phyloP scores from a whole-genome alignment of 352 stramenopile species.

The Phytophthora niederhauseri region DNA sequence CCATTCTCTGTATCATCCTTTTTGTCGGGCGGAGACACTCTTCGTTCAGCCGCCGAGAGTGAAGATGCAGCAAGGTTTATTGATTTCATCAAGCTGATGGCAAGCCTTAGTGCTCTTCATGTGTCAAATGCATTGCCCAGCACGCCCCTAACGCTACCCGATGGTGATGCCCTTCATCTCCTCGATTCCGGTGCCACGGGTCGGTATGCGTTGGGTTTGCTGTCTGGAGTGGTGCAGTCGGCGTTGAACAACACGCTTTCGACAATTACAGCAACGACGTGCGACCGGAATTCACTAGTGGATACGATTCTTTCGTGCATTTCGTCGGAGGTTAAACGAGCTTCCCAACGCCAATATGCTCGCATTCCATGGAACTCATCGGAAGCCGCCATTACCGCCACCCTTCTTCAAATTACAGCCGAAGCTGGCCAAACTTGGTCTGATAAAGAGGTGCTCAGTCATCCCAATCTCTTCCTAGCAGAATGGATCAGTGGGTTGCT shows the following conservation, averaged over 20 bases:
- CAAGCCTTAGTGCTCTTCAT: conserved; percentile 63
- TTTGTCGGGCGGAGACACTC: conserved; percentile 23
- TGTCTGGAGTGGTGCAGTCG: conserved; percentile 55
- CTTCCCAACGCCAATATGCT: conserved; percentile 80
- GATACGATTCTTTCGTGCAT: conserved; percentile 65
- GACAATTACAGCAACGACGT: conserved; percentile 16
- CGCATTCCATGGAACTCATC: conserved; percentile 85
- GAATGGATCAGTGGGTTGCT: conserved; percentile 87
- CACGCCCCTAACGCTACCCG: conserved; percentile 34
- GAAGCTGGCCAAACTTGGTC: conserved; percentile 77
- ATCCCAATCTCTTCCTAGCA: conserved; percentile 87
- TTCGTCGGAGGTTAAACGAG: conserved; percentile 62
- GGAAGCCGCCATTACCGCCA: conserved; percentile 71
- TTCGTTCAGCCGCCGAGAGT: conserved; percentile 18
- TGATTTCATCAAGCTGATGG: conserved; percentile 87
- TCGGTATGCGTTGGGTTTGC: conserved; percentile 55
- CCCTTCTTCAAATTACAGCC: conserved; percentile 72
- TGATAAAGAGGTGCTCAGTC: conserved; percentile 80
- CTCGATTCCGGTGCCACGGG: conserved; percentile 65
- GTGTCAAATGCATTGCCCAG: conserved; percentile 36
- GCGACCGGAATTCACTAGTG: conserved; percentile 47
- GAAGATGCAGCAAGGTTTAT: conserved; percentile 63
- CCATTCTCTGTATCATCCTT: conserved; percentile 62
- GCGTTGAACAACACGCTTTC: conserved; percentile 48
- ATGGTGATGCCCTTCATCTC: conserved; percentile 54